A percentile compares a stretch with the other conserved stretches of the same genome.
phyloP scores from a whole-genome alignment of 441 rosid species.

The Breynia disticha region DNA sequence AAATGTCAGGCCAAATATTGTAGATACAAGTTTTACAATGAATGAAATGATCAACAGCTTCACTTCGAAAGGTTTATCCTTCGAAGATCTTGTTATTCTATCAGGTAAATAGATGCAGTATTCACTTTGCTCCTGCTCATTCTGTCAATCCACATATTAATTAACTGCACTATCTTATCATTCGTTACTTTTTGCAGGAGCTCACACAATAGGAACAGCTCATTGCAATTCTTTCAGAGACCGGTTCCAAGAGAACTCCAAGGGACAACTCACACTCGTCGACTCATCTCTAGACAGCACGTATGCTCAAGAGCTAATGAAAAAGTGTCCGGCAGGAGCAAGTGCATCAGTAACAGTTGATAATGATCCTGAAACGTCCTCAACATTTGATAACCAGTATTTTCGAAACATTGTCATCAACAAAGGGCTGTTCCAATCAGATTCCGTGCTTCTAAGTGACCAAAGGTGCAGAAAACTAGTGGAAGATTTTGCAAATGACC shows the following conservation, averaged over 20 bases:
- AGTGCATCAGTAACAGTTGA: slow-evolving; percentile 38
- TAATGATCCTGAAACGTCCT: slow-evolving; percentile 63
- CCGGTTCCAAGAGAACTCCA: slow-evolving; percentile 42
- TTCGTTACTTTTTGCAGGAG: slow-evolving; percentile 34
- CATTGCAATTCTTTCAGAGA: slow-evolving; percentile 74
- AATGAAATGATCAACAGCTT: slow-evolving; percentile 56
- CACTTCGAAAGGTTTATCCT: slow-evolving; percentile 63
- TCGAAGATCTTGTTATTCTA: slow-evolving; percentile 58
- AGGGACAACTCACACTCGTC: slow-evolving; percentile 39
- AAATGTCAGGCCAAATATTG: slow-evolving; percentile 64
- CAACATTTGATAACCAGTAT: slow-evolving; percentile 65
- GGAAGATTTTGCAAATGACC: slow-evolving; percentile 47
- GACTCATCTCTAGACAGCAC: slow-evolving; percentile 49
- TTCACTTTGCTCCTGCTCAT: too few species aligned
- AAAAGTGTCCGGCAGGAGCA: slow-evolving; percentile 45
- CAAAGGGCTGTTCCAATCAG: slow-evolving; percentile 78
- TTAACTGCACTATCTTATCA: background rate
- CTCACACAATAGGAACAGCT: slow-evolving; percentile 80
- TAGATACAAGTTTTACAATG: slow-evolving; percentile 71
- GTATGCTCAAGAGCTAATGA: slow-evolving; percentile 49
- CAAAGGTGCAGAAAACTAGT: slow-evolving; percentile 49
- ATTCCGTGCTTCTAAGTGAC: slow-evolving; percentile 56
- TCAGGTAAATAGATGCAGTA: slow-evolving; percentile 42
- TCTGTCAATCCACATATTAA: background rate
- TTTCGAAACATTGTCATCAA: slow-evolving; percentile 45